A percentile compares a stretch with the other conserved stretches of the same genome.
Conservation (phyloP, 2,329 filamentous ascomycete genomes). For the Fusarium lyarnte region DNA sequence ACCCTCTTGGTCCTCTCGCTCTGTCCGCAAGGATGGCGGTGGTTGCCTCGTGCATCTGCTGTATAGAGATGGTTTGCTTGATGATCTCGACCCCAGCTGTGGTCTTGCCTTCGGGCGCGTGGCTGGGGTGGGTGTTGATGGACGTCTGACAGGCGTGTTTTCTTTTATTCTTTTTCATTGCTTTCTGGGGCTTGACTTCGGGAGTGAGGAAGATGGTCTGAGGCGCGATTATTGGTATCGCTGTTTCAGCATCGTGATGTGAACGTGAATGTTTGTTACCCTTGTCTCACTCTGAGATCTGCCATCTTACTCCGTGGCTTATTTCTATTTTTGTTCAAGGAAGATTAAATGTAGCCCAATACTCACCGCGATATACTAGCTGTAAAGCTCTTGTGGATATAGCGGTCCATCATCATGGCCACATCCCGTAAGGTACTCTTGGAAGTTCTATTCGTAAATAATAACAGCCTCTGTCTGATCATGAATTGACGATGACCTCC, state of each 20-base stretch:
- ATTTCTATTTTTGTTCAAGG: slow-evolving; percentile 76
- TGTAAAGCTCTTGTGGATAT: slow-evolving; percentile 62
- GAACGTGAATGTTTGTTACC: slow-evolving; percentile 47
- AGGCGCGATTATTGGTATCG: not conserved
- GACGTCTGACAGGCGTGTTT: slow-evolving; percentile 84
- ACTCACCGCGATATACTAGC: slow-evolving; percentile 75
- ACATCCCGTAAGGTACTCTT: slow-evolving; percentile 49
- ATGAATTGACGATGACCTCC: rapidly evolving
- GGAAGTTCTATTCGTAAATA: not conserved
- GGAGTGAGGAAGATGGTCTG: slow-evolving; percentile 60
- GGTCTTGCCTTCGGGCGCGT: slow-evolving; percentile 81
- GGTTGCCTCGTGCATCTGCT: slow-evolving; percentile 50
- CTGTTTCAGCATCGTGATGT: not conserved
- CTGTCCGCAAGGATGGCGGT: slow-evolving; percentile 65
- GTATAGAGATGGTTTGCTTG: slow-evolving; percentile 82
- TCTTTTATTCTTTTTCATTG: slow-evolving; percentile 65
- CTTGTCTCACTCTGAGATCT: slow-evolving; percentile 87
- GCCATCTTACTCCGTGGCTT: slow-evolving; percentile 72
- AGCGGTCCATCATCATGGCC: slow-evolving; percentile 77
- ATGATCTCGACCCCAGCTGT: slow-evolving; percentile 88
- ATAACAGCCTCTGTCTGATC: rapidly evolving
- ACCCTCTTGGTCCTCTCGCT: slow-evolving; percentile 38
- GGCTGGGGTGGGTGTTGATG: slow-evolving; percentile 82
- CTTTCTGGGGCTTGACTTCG: slow-evolving; percentile 55
- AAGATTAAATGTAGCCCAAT: slow-evolving; percentile 69